phyloP scores from a whole-genome alignment of 2,329 filamentous ascomycete species.

The Xylaria sp. region DNA sequence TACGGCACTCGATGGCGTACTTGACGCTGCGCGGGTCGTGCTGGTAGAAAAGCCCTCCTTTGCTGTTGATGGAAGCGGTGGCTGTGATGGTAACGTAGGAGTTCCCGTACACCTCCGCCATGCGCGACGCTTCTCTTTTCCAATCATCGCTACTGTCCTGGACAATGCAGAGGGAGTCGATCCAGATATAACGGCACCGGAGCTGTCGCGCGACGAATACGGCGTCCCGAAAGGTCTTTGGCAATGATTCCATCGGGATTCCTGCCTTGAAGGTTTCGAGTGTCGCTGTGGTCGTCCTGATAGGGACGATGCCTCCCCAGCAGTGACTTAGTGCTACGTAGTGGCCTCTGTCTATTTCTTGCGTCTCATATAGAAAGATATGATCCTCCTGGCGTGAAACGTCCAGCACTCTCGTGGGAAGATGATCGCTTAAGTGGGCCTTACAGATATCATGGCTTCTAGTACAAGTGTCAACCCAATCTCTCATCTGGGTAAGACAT shows the following conservation, averaged over 20 bases:
- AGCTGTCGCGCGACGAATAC: constrained; percentile 17
- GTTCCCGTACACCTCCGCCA: constrained; percentile 24
- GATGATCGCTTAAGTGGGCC: constrained; percentile 2
- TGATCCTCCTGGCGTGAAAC: constrained; percentile 13
- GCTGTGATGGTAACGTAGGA: constrained; percentile 23
- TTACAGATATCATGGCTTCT: constrained; percentile 20
- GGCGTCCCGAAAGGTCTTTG: constrained; percentile 24
- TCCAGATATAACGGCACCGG: constrained; percentile 25
- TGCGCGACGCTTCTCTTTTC: constrained; percentile 19
- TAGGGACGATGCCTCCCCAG: constrained; percentile 23
- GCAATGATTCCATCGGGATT: constrained; percentile 18
- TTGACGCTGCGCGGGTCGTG: constrained; percentile 10
- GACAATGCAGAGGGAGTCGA: constrained; percentile 22
- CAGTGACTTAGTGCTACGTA: constrained; percentile 24
- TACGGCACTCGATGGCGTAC: constrained; percentile 7
- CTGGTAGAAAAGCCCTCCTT: constrained; percentile 20
- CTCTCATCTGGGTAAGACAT: constrained; percentile 21
- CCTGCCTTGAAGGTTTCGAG: constrained; percentile 14
- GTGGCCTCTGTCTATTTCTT: constrained; percentile 6
- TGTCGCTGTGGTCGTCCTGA: constrained; percentile 12
- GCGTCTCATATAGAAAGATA: constrained; percentile 21
- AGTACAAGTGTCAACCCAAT: constrained; percentile 19
- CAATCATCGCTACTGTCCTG: constrained; percentile 23
- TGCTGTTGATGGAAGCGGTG: constrained; percentile 17
- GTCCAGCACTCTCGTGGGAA: constrained; percentile 25